These are phyloP conservation scores for Kalaharituber pfeilii DNA, from an alignment of 2,329 filamentous ascomycete genomes.

Conservation along the genomic window DNA sequence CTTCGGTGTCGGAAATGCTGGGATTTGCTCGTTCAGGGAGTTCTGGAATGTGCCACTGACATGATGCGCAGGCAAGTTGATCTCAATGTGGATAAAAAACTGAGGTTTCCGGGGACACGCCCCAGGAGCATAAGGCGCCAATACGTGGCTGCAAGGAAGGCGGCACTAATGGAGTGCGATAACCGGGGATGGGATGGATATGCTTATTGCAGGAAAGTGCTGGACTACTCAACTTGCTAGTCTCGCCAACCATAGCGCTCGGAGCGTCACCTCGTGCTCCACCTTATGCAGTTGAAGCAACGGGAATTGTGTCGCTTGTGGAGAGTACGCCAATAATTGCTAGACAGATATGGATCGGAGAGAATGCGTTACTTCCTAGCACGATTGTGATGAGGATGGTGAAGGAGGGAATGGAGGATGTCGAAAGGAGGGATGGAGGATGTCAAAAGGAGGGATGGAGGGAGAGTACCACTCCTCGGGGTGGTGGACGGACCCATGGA, in stretches of 20 bases:
- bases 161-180: slow-evolving; percentile 3
- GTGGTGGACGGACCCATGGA: slow-evolving; percentile 45
- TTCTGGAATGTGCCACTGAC: slow-evolving; percentile 15
- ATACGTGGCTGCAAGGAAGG: slow-evolving; percentile 14
- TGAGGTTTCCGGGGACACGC: slow-evolving; percentile 21
- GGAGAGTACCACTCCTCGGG: slow-evolving; percentile 16
- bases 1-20: slow-evolving; percentile 50
- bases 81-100: slow-evolving; percentile 22
- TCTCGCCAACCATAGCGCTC: slow-evolving; percentile 2
- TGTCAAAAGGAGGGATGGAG: slow-evolving; percentile 16
- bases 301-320: slow-evolving; percentile 16
- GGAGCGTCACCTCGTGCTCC: slow-evolving; percentile 10
- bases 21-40: slow-evolving; percentile 17
- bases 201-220: not conserved
- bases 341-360: slow-evolving; percentile 15
- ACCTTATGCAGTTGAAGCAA: slow-evolving; percentile 15
- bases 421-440: slow-evolving; percentile 17
- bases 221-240: slow-evolving; percentile 8
- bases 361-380: slow-evolving; percentile 16
- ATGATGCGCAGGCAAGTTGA: slow-evolving; percentile 19
- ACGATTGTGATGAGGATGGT: slow-evolving; percentile 20
- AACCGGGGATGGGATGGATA: not conserved
- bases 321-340: slow-evolving; percentile 13
- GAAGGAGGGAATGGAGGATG: slow-evolving; percentile 17
- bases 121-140: slow-evolving; percentile 22